Evolutionary conservation across 1,139 yeast genomes (phyloP), one percentile per base, ranked within the genome.

Genomic region (Blastobotrys aristatus): DNA sequence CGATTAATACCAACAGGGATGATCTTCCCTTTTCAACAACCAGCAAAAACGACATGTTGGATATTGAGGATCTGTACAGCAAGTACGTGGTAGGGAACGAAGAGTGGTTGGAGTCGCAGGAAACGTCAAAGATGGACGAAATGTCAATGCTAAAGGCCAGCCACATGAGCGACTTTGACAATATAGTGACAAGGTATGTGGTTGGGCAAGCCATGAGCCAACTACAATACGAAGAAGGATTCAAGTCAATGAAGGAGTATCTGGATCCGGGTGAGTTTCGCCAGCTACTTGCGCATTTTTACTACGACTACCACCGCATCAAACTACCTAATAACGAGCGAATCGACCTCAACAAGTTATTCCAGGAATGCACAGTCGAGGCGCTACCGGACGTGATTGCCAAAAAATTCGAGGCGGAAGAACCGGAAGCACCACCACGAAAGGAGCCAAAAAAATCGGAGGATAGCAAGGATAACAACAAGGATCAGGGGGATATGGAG

Each of bases 251-350:
- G 32, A 46, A 51, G 26, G 44, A 47, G 24, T 48, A 48, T 22
- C 22, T 54, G 30, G 46, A 51, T 14, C 49, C 50, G 1, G 51
- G 45, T 6, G 57, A 54, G 33, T 43, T 50, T 22, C 43, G 55
- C 14, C 38, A 40, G 29, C 20, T 52, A 7, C 46, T 54, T 17
- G 33, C 51, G 14, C 49, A 52, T 21, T 42, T 54, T 24, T 54
- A 53, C 30, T 54, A 51, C 40, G 50, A 46, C 14, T 38, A 50
- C 26, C 48, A 26, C 16, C 32, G 40, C 20, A 20, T 27, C 26
- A 36, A 30, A 4, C 22, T 14, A 11, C 37, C 35, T 22, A 21
- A 26, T 8, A 39, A 45, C 30, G 46, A 44, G 6, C 29, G 45
- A 13, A 34, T 44, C 22, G 46, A 49, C 26, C 37, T 49, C 13